phyloP scores from a whole-genome alignment of 306 rosid species.

The Prosopis cineraria region DNA sequence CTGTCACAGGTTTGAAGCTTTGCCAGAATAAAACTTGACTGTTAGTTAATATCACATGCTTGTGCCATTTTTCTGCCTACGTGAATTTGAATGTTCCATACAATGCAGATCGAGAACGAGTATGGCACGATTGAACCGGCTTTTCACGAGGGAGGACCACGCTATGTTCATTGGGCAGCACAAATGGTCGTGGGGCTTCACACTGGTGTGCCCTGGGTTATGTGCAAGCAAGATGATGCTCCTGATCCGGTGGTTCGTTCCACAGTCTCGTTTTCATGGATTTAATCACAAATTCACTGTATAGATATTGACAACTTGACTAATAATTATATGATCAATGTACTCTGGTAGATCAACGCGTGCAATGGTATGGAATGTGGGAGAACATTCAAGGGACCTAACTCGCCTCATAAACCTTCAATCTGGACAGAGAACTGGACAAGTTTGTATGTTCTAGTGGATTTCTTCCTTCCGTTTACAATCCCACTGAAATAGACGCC shows the following conservation, averaged over 20 bases:
- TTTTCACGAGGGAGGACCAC: constrained; percentile 57
- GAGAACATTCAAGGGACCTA: constrained; percentile 72
- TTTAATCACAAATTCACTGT: not conserved
- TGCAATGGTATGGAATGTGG: constrained; percentile 49
- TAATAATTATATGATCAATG: constrained; percentile 14
- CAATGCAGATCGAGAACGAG: constrained; percentile 88
- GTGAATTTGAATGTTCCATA: not conserved
- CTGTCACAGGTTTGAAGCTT: constrained; percentile 67
- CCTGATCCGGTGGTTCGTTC: constrained; percentile 80
- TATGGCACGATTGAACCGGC: constrained; percentile 56
- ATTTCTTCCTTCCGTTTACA: not conserved
- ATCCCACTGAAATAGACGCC: not conserved
- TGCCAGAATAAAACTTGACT: not conserved
- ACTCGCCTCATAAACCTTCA: constrained; percentile 53
- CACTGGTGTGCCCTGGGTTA: constrained; percentile 90
- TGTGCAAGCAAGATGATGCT: constrained; percentile 95
- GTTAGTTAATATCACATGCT: not conserved
- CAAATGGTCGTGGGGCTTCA: constrained; percentile 73
- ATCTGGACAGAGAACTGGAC: constrained; percentile 98
- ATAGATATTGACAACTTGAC: not conserved
- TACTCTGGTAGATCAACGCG: constrained; percentile 43
- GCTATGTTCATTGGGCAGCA: constrained; percentile 88
- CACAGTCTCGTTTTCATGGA: not conserved
- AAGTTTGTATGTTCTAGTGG: constrained; percentile 41
- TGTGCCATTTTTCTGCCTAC: not conserved